phyloP scores from a whole-genome alignment of 176 grass and related monocot species.

The Aechmea fasciata region DNA sequence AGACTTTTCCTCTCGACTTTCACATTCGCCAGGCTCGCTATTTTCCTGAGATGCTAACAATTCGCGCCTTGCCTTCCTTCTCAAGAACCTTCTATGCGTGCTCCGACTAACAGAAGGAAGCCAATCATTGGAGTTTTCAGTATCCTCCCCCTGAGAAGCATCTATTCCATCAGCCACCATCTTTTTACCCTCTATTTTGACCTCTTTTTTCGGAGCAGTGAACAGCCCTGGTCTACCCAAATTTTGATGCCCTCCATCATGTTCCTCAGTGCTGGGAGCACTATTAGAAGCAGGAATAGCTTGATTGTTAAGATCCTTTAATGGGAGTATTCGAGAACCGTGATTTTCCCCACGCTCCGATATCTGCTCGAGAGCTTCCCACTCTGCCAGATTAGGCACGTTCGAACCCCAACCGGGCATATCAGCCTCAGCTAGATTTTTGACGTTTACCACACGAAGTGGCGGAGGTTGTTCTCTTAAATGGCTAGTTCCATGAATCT shows the following conservation, averaged over 20 bases:
- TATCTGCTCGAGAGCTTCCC: constrained; percentile 79
- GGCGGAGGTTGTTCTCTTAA: constrained; percentile 42
- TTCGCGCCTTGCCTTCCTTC: constrained; percentile 72
- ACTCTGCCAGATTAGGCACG: constrained; percentile 50
- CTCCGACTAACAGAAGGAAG: constrained; percentile 74
- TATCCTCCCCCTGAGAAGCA: constrained; percentile 49
- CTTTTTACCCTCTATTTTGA: constrained; percentile 31
- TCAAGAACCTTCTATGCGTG: constrained; percentile 79
- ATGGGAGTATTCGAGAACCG: constrained; percentile 64
- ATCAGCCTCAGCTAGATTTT: not conserved
- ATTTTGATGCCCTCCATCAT: constrained; percentile 17
- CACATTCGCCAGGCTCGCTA: constrained; percentile 14
- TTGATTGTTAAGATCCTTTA: constrained; percentile 65
- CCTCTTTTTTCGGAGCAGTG: constrained; percentile 34
- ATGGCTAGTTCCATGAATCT: constrained; percentile 71
- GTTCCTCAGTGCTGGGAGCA: constrained; percentile 22
- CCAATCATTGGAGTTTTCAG: constrained; percentile 70
- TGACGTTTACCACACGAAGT: not conserved
- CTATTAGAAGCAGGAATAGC: constrained; percentile 23
- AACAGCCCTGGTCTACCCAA: constrained; percentile 1
- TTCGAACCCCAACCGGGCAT: not conserved
- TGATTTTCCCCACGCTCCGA: constrained; percentile 25
- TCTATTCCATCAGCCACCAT: constrained; percentile 38
- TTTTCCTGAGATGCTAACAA: constrained; percentile 33
- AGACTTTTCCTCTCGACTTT: constrained; percentile 2